Evolutionary conservation across 768 basidiomycete genomes (phyloP), one percentile per base, ranked within the genome.

Genomic region (Suillus americanus): DNA sequence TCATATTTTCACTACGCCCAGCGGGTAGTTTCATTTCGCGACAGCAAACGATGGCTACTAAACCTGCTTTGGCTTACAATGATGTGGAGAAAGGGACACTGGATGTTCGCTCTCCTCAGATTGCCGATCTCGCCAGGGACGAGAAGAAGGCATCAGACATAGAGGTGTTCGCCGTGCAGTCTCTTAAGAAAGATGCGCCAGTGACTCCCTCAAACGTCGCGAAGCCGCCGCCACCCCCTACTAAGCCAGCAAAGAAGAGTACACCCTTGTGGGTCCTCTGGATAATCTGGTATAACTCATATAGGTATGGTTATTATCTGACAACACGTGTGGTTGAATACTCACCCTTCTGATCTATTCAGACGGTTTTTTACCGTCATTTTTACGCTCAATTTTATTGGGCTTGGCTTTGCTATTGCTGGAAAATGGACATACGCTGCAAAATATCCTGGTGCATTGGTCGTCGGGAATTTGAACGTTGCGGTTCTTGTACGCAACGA

Each of bases 401-500:
- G 83, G 3, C 71, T 94, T 35, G 72, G 82, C 40, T 77, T 92
- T 3, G 87, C 92, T 8, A 84, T 83, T 6, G 79, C 82, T 33
- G 86, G 84, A 20, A 82, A 82, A 60, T 94, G 89, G 87, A 80
- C 81, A 25, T 94, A 94, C 70, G 85, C 90, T 5, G 77, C 79
- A 20, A 75, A 79, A 62, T 89, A 89, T 69, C 84, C 88, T 20
- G 87, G 90, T 68, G 89, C 90, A 13, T 82, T 92, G 63, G 88
- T 89, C 10, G 80, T 89, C 7, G 92, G 90, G 0, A 94, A 94
- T 68, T 75, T 94, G 56, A 84, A 87, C 68, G 77, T 85, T 30
- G 86, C 91, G 6, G 86, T 94, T 63, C 81, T 94, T 25, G 85
- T 91, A 81, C 83, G 92, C 25, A 94, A 94, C 69, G 92, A 94